Evolutionary conservation across 1,284 basidiomycete genomes (phyloP), one percentile per base, ranked within the genome.

Genomic region (Pseudozyma hubeiensis): DNA sequence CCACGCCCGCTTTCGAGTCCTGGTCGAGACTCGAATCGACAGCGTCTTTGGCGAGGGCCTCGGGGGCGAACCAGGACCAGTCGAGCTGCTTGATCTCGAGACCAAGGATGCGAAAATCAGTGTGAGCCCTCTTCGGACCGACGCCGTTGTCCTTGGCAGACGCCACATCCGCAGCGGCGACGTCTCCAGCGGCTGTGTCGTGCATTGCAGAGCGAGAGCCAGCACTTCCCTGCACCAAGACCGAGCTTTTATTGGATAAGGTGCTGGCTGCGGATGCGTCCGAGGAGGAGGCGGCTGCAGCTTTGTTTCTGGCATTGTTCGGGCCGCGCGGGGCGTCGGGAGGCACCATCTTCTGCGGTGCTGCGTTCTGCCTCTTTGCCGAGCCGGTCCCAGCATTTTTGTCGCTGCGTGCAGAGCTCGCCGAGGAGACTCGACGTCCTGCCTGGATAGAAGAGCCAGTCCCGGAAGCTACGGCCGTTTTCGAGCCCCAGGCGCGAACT

Each of bases 41-140:
- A 17, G 29, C 33, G 34, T 34, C 49, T 17, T 57, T 53, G 14
- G 49, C 39, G 7, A 60, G 37, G 8, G 59, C 59, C 29, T 53
- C 44, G 33, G 50, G 17, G 13, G 53, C 54, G 13, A 39, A 59
- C 77, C 79, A 80, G n/a, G 57, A 58, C 79, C 79, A 80, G 14
- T 63, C 59, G 16, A 80, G 62, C 39, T 63, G 64, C 16, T 72
- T 64, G 55, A 80, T 79, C 56, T 78, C 70, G 3, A 80, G 31
- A 19, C 62, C 63, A 2, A 55, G 49, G 52, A 80, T 78, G 19
- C 72, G 66, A 40, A 79, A 80, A 39, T 80, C 79, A 40, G 70
- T 71, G 44, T 66, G 79, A 16, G 50, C 56, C 41, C 56, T 50
- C 40, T 68, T 68, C n/a, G 46, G 48, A 49, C 61, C 37, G 13